Evolutionary conservation across 305 asterid genomes (phyloP), one percentile per base, ranked within the genome.

Genomic region (Stenogyne calaminthoides): DNA sequence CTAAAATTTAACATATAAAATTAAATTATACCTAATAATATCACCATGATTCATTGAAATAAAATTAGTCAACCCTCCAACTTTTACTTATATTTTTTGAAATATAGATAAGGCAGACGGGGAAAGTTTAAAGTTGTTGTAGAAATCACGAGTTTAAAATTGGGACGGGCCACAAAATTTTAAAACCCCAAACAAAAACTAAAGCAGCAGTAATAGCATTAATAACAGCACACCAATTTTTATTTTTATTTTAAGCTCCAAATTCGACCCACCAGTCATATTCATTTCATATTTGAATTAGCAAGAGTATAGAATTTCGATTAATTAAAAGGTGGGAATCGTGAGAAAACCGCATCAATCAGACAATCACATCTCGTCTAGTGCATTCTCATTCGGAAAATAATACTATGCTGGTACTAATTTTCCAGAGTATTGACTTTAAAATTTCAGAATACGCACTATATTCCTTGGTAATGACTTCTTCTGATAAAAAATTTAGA

Each of bases 391-490:
- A 11, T 15, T 51, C 6, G 4, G 27, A 52, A 52, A 54, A 54
- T 18, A 55, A 19, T 9, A 55, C 27, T 9, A 2, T 8, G 14
- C 34, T 55, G 20, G 32, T 55, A 34, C 16, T 20, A 6, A 56
- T 37, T 55, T 55, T 56, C 42, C 51, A 54, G 14, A 54, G n/a
- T 52, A 9, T 52, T 18, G 39, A 69, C 55, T n/a, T 51, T 32
- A 51, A 39, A 16, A 19, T 74, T 11, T 67, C 25, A 65, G 6
- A 3, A 61, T 78, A 15, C 3, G 46, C 37, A 34, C 6, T 64
- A 36, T 59, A 56, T 62, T 71, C 19, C 59, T 72, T 36, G 20
- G 12, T 40, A 27, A 34, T 10, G 25, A 63, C 73, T 76, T 67
- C 42, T 67, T 25, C 16, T 52, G 59, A 25, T 51, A 55, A n/a